phyloP scores from a whole-genome alignment of 352 stramenopile species.

The Globisporangium yorkense region DNA sequence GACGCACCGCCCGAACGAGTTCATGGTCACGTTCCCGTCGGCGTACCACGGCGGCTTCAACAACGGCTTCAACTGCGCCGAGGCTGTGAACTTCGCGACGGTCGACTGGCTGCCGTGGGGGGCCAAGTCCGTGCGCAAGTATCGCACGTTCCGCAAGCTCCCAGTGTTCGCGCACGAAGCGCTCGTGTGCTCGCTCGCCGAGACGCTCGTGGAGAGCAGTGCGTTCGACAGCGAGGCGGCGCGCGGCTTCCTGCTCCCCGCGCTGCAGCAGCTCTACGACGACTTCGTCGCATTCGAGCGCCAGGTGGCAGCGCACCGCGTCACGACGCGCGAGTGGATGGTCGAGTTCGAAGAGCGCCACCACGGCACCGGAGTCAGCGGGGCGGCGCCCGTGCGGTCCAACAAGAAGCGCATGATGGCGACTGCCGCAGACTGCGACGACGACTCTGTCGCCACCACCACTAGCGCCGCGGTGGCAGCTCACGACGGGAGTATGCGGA shows the following conservation, averaged over 20 bases:
- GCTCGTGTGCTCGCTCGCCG: slow-evolving; percentile 67
- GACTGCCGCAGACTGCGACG: slow-evolving; percentile 12
- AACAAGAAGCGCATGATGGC: slow-evolving; percentile 16
- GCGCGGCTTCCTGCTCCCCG: slow-evolving; percentile 48
- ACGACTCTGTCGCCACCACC: slow-evolving; percentile 16
- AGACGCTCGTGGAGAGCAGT: slow-evolving; percentile 53
- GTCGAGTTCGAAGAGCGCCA: slow-evolving; percentile 35
- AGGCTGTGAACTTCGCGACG: slow-evolving; percentile 90
- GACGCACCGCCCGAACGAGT: slow-evolving; percentile 95
- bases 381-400: slow-evolving; percentile 3
- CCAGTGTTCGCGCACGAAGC: slow-evolving; percentile 86
- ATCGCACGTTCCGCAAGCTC: slow-evolving; percentile 71
- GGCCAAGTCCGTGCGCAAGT: slow-evolving; percentile 62
- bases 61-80: slow-evolving; percentile 93
- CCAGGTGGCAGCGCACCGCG: slow-evolving; percentile 19
- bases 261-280: slow-evolving; percentile 50
- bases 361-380: slow-evolving; percentile 2
- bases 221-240: slow-evolving; percentile 45
- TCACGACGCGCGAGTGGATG: slow-evolving; percentile 50
- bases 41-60: slow-evolving; percentile 98
- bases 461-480: slow-evolving; percentile 8
- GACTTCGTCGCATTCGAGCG: slow-evolving; percentile 52
- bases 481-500: not conserved
- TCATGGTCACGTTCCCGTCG: slow-evolving; percentile 98
- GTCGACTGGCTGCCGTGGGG: slow-evolving; percentile 87